Evolutionary conservation across 164 flowering plant genomes (phyloP), one percentile per base, ranked within the genome.

Genomic region (Magnolia officinalis): DNA sequence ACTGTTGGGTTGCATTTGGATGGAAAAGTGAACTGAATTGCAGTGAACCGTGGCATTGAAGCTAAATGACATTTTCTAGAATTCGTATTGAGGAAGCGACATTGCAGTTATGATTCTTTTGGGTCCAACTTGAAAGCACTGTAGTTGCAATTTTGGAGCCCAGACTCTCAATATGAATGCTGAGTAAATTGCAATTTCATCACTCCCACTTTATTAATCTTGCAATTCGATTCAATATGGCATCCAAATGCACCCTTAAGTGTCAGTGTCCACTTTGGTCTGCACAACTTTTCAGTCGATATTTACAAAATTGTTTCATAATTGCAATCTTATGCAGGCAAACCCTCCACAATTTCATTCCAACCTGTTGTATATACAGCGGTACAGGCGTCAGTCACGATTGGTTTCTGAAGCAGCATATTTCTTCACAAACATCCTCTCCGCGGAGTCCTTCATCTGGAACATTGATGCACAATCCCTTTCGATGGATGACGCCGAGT

Each of bases 341-440:
- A 95, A 93, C 80, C 98, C 99, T 74, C 97, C 99, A 51, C 99
- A 93, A 72, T 86, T 95, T 81, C 98, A 93, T 84, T 95, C 97
- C 37, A 95, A 95, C 84, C 80, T 95, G 76, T 73, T 89, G 79
- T 95, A 92, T 72, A 91, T 95, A 83, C 98, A 93, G 80, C 80
- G 99, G n/a, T 95, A 83, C 78, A 91, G 99, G 81, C 81, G 88
- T 75, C 90, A 93, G 74, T 86, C 96, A 49, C 88, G 95, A 58
- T 82, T 95, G 81, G 95, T 89, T 76, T 82, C 87, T n/a, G 99
- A 95, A 85, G 81, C 97, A 79, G 91, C 97, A 52, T 95, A 93
- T 75, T 92, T 87, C 78, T 95, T 93, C 82, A 95, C 98, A 67
- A 93, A 93, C 86, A 89, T 95, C 85, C 97, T 92, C 76, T 95